A percentile compares a stretch with the other conserved stretches of the same genome.
phyloP scores from a whole-genome alignment of 768 basidiomycete species.

The Tulasnella sp. region DNA sequence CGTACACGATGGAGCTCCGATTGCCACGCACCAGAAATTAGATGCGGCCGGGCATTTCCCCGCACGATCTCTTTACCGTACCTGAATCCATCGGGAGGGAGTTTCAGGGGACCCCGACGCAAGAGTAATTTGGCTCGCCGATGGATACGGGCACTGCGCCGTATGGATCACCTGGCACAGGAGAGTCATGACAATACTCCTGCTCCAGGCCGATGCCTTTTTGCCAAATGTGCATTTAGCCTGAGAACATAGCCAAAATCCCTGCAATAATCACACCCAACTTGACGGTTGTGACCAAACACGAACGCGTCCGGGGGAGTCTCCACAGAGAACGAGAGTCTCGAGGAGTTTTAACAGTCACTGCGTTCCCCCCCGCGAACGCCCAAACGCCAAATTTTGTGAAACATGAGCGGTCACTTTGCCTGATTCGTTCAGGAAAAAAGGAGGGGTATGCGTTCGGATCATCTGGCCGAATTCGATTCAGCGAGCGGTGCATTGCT shows the following conservation, averaged over 20 bases:
- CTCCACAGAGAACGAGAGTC: neutral
- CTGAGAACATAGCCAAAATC: neutral
- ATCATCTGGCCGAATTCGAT: neutral
- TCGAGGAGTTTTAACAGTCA: neutral
- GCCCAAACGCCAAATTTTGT: neutral
- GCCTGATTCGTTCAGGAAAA: neutral
- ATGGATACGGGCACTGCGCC: slow-evolving; percentile 1
- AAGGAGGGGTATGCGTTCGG: neutral
- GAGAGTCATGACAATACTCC: neutral
- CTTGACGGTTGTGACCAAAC: neutral
- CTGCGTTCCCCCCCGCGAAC: neutral
- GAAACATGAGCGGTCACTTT: neutral
- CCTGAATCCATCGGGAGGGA: neutral
- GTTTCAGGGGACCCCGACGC: neutral
- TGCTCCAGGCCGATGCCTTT: neutral
- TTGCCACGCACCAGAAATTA: neutral
- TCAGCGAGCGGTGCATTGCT: neutral
- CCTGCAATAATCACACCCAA: neutral
- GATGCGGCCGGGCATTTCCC: neutral
- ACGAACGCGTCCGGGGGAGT: neutral
- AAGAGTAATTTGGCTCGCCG: neutral
- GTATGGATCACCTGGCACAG: neutral
- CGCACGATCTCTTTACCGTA: neutral
- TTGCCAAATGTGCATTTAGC: neutral
- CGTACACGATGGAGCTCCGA: neutral